A percentile compares a stretch with the other conserved stretches of the same genome.
phyloP scores from a whole-genome alignment of 306 rosid species.

The Cucumis sativus region DNA sequence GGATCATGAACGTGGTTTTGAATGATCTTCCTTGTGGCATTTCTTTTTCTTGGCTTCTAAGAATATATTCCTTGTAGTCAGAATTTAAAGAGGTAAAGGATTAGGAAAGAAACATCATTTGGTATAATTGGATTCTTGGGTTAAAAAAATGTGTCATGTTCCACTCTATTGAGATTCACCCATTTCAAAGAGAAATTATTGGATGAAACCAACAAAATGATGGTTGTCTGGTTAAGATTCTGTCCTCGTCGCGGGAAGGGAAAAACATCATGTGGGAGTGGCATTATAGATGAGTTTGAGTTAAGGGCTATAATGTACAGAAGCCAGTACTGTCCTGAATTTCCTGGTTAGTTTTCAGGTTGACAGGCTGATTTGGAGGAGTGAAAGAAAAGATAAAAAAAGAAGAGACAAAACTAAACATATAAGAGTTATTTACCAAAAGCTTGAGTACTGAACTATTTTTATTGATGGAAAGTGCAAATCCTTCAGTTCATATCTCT shows the following conservation, averaged over 20 bases:
- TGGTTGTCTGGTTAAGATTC: background rate
- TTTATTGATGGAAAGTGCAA: conserved; percentile 49
- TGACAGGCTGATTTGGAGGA: background rate
- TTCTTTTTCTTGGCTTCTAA: conserved; percentile 6
- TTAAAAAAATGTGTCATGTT: background rate
- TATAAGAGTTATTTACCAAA: conserved; percentile 19
- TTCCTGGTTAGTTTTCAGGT: background rate
- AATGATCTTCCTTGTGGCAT: background rate
- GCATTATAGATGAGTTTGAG: background rate
- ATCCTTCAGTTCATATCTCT: conserved; percentile 15
- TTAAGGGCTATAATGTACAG: background rate
- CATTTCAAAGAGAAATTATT: background rate
- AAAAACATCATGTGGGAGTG: conserved; percentile 2
- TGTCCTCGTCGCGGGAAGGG: background rate
- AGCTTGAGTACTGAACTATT: conserved; percentile 33
- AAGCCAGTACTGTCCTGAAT: conserved; percentile 1
- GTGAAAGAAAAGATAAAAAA: background rate
- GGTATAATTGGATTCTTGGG: conserved; percentile 4
- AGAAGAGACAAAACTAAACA: conserved; percentile 6
- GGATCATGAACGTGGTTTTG: background rate
- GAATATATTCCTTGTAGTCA: conserved; percentile 8
- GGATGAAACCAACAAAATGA: background rate
- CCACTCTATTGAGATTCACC: conserved; percentile 2
- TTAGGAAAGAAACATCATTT: background rate
- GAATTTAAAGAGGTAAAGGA: background rate